Conservation (phyloP, 2,329 filamentous ascomycete species). For the Colletotrichum somersetense region DNA sequence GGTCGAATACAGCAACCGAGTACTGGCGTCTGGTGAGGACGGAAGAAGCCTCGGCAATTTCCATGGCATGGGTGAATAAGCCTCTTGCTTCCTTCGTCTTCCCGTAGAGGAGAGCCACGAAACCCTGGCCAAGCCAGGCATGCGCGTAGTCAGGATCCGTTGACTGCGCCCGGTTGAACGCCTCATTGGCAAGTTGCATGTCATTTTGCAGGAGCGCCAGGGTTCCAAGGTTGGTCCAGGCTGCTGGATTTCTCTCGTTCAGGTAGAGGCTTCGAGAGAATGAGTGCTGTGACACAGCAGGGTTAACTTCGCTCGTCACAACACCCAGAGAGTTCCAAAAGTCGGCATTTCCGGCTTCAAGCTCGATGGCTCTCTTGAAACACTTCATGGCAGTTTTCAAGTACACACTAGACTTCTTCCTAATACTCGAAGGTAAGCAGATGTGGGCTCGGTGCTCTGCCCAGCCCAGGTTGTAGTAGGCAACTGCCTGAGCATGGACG, state of each 20-base stretch:
- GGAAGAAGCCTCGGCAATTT: conserved; percentile 85
- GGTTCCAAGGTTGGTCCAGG: conserved; percentile 92
- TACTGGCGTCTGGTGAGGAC: conserved; percentile 83
- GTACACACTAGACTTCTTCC: conserved; percentile 74
- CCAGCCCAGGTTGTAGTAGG: conserved; percentile 97
- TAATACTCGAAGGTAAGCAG: conserved; percentile 67
- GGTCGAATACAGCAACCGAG: conserved; percentile 84
- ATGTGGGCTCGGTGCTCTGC: conserved; percentile 86
- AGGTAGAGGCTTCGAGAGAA: conserved; percentile 93
- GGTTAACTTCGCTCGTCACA: conserved; percentile 86
- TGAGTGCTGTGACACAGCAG: conserved; percentile 90
- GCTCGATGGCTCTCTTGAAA: conserved; percentile 95
- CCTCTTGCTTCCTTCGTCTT: conserved; percentile 82
- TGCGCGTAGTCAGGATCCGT: conserved; percentile 93
- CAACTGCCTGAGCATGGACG: conserved; percentile 89
- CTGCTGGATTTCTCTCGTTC: conserved; percentile 85
- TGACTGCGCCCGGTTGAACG: conserved; percentile 91
- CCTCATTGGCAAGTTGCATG: conserved; percentile 85
- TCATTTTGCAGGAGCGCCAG: conserved; percentile 90
- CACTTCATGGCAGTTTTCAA: conserved; percentile 86
- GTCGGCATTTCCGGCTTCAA: conserved; percentile 92
- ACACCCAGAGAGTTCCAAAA: conserved; percentile 98
- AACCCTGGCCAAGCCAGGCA: conserved; percentile 93
- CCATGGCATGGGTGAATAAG: conserved; percentile 94
- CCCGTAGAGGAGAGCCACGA: conserved; percentile 83